Evolutionary conservation across 1,284 basidiomycete genomes (phyloP).

Genomic region (Tetrapyrgos nigripes): DNA sequence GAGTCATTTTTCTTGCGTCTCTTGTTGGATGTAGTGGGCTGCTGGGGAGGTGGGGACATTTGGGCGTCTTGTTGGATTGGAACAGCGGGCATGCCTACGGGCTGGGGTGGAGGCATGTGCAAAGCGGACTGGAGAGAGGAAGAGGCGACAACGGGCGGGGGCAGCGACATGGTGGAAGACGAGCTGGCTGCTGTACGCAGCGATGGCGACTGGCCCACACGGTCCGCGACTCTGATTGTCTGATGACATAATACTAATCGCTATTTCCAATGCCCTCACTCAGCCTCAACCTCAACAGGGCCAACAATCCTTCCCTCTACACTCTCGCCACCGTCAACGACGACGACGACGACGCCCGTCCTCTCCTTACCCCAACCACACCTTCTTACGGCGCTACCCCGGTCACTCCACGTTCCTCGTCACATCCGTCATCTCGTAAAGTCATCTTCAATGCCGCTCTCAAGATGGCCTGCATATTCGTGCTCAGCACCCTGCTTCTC

Average conservation of each 20-base stretch:
- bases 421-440: constrained; percentile 50
- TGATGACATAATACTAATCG: too few relatives aligned
- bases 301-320: constrained; percentile 61
- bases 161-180: too few relatives aligned
- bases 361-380: constrained; percentile 45
- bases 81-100: background rate
- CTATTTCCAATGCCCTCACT: constrained; percentile 5
- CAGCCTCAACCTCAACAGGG: constrained; percentile 15
- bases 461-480: constrained; percentile 83
- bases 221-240: too few relatives aligned
- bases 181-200: too few relatives aligned
- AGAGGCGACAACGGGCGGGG: too few relatives aligned
- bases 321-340: constrained; percentile 63
- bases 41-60: background rate
- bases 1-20: constrained; percentile 51
- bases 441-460: constrained; percentile 81
- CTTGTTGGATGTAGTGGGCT: constrained; percentile 30
- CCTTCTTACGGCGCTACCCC: constrained; percentile 56
- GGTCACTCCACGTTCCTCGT: constrained; percentile 46
- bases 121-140: too few relatives aligned
- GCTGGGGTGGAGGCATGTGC: too few relatives aligned
- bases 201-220: too few relatives aligned
- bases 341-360: constrained; percentile 22
- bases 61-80: background rate
- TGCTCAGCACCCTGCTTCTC: constrained; percentile 71